These are phyloP conservation scores for Annulohypoxylon maeteangense DNA, from an alignment of 495 filamentous ascomycete genomes.

Conservation along the genomic window DNA sequence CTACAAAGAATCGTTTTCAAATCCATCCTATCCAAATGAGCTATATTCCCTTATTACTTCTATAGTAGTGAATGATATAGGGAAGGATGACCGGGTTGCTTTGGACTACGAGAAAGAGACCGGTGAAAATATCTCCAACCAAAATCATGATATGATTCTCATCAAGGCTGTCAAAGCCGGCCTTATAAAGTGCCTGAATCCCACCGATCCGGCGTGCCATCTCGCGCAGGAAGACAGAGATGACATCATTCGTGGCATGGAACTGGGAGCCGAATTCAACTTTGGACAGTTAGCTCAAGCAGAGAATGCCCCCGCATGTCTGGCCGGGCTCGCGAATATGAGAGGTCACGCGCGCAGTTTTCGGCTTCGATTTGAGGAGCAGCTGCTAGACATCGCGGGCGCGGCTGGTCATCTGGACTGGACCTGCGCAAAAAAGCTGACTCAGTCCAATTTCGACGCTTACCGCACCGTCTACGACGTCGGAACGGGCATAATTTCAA, in stretches of 20 bases:
- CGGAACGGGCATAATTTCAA: slow-evolving; percentile 43
- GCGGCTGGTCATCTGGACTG: slow-evolving; percentile 53
- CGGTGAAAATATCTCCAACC: slow-evolving; percentile 34
- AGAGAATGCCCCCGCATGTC: slow-evolving; percentile 49
- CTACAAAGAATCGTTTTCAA: slow-evolving; percentile 13
- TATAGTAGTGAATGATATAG: slow-evolving; percentile 54
- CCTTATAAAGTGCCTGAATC: slow-evolving; percentile 43
- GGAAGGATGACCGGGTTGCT: slow-evolving; percentile 51
- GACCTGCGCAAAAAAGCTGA: slow-evolving; percentile 51
- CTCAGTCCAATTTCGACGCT: slow-evolving; percentile 49
- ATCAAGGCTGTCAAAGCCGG: slow-evolving; percentile 47
- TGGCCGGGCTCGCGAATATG: slow-evolving; percentile 45
- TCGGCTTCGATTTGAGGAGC: slow-evolving; percentile 52
- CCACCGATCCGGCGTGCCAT: not conserved
- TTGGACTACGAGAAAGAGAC: slow-evolving; percentile 42
- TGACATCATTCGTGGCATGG: slow-evolving; percentile 53
- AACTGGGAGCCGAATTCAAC: slow-evolving; percentile 60
- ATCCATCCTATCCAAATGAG: slow-evolving; percentile 25
- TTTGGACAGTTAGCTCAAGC: slow-evolving; percentile 56
- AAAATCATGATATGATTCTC: slow-evolving; percentile 54
- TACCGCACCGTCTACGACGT: slow-evolving; percentile 48
- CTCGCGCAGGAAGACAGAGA: slow-evolving; percentile 40
- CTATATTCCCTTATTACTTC: slow-evolving; percentile 51
- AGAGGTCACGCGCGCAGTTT: slow-evolving; percentile 44
- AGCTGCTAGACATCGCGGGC: slow-evolving; percentile 53